Base-by-base conservation (phyloP, 2,329 filamentous ascomycete genomes). In the Arthrobotrys sinensis region DNA sequence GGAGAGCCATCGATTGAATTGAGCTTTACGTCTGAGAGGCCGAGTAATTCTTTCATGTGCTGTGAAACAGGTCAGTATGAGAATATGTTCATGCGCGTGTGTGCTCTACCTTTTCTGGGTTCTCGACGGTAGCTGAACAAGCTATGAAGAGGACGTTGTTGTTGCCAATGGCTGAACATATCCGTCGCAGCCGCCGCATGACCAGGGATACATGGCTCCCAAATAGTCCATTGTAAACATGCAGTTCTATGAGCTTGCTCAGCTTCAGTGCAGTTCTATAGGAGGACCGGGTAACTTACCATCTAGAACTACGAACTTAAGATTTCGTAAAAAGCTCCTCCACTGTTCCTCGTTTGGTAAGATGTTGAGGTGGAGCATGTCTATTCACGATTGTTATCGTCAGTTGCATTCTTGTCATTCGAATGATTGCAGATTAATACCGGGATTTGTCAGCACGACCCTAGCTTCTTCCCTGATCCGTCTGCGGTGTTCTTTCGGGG, bases 281-380 rank as follows among this genome's bases (percentile, higher is more conserved):
- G 5, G 11, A n/a, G 21, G 28, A 14, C 2, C 16, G 45, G 32
- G n/a, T 5, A 3, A 7, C 86, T 80, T 82, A 87, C 87, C 86
- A 46, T 82, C 81, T n/a, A 82, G 80, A 6, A 99, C 96, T 0
- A 99, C 94, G 82, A 92, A 97, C 80, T 91, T 92, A 12, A 99
- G 85, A 80, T 97, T 94, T 83, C 93, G 90, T n/a, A 99, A 84
- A 81, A 97, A 98, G 0, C 89, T 89, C 55, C 94, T 89, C 96
- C 96, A 99, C 34, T 89, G 89, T 80, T 93, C 91, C 85, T 99
- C 96, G 82, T 97, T 93, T 0, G 96, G 95, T 2, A 99, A 85
- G 28, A 99, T 96, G 0, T 93, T 96, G 38, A 97, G 90, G 81
- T 99, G 96, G 40, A 99, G 87, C 94, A 98, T 99, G 82, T 99